phyloP scores from a whole-genome alignment of 2,329 filamentous ascomycete species.

The Orbilia blumenaviensis region DNA sequence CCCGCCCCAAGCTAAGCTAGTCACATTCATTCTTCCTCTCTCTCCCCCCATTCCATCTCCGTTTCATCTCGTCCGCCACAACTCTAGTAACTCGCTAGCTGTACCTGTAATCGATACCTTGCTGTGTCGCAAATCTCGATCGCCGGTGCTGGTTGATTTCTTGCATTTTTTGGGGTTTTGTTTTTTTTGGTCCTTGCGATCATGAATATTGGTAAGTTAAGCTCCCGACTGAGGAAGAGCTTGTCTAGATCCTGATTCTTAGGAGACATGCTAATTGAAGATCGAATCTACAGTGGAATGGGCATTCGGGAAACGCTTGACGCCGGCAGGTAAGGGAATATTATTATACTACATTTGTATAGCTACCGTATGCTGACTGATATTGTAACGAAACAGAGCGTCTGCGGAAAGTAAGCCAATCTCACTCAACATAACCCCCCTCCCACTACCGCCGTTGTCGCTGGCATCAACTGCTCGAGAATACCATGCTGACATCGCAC shows the following conservation, averaged over 20 bases:
- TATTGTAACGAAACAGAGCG: constrained; percentile 60
- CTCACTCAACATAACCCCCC: too few species aligned
- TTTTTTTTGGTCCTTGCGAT: too few species aligned
- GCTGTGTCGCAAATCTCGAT: not conserved
- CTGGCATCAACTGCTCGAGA: not conserved
- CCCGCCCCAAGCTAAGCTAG: too few species aligned
- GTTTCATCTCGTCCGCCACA: constrained; percentile 6
- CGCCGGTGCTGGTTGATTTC: too few species aligned
- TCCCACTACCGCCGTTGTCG: not conserved
- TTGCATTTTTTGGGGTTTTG: too few species aligned
- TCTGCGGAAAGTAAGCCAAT: constrained; percentile 62
- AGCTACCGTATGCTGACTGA: too few species aligned
- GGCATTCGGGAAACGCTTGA: constrained; percentile 99
- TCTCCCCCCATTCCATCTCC: not conserved
- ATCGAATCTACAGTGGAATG: constrained; percentile 73
- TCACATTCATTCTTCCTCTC: constrained; percentile 1
- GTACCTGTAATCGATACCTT: constrained; percentile 4
- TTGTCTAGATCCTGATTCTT: constrained; percentile 11
- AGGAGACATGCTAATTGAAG: constrained; percentile 12
- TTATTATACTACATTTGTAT: too few species aligned
- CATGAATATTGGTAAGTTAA: constrained; percentile 46
- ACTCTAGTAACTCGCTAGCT: not conserved
- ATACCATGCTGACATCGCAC: not conserved
- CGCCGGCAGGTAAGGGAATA: constrained; percentile 68
- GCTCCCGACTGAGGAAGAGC: not conserved